phyloP scores from a whole-genome alignment of 2,329 filamentous ascomycete genomes.

The Botrytis sinoallii region DNA sequence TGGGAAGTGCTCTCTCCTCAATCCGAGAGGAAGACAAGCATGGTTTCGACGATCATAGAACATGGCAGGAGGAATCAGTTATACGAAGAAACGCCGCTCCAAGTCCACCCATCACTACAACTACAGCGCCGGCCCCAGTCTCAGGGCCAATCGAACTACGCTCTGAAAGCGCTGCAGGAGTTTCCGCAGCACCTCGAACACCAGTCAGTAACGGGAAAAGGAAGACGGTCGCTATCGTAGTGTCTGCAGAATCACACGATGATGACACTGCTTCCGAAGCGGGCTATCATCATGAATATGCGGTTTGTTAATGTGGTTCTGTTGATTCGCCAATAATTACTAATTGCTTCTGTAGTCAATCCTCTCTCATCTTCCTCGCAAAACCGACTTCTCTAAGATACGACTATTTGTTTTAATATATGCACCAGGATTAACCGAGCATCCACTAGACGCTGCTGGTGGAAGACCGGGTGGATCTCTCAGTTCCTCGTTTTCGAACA shows the following conservation, averaged over 20 bases:
- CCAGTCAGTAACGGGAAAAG: slow-evolving; percentile 42
- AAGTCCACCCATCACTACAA: slow-evolving; percentile 32
- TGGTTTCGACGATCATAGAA: slow-evolving; percentile 79
- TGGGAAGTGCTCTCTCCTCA: slow-evolving; percentile 77
- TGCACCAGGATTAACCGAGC: slow-evolving; percentile 73
- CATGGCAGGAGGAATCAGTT: slow-evolving; percentile 89
- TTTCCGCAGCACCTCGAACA: slow-evolving; percentile 31
- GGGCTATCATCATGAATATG: slow-evolving; percentile 70
- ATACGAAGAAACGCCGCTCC: slow-evolving; percentile 52
- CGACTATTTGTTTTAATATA: slow-evolving; percentile 90
- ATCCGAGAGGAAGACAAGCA: slow-evolving; percentile 81
- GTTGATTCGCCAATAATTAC: background rate
- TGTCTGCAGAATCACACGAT: slow-evolving; percentile 70
- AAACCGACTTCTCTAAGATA: slow-evolving; percentile 68
- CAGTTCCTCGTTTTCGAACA: slow-evolving; percentile 84
- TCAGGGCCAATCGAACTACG: slow-evolving; percentile 30
- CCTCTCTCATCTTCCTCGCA: slow-evolving; percentile 79
- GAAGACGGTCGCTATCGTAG: slow-evolving; percentile 82
- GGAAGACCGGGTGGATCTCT: slow-evolving; percentile 61
- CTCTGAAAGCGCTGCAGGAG: slow-evolving; percentile 27
- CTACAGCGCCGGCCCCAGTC: slow-evolving; percentile 34
- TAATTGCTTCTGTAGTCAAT: slow-evolving; percentile 60
- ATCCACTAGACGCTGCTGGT: slow-evolving; percentile 50
- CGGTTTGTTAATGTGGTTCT: slow-evolving; percentile 55
- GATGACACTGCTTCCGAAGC: slow-evolving; percentile 59